Base-by-base conservation (phyloP, 495 filamentous ascomycete species). In the Podospora appendiculata region DNA sequence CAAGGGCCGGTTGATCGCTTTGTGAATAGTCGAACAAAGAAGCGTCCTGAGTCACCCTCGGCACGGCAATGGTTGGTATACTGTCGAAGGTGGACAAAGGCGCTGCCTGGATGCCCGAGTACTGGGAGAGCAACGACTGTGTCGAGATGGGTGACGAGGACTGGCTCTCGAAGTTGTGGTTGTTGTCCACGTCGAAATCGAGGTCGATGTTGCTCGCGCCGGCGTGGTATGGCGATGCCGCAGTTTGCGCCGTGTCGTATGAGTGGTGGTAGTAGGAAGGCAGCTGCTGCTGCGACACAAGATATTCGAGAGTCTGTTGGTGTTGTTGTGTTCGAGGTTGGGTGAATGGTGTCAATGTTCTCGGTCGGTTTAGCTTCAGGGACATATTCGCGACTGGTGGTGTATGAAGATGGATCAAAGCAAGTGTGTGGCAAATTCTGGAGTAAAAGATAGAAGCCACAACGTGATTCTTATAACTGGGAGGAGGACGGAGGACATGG, bases 51-150 rank as follows among this genome's bases (percentile, higher is more conserved):
- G 56, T 53, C 19, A 56, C 60, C 46, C 64, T 59, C 48, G 66
- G 56, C 8, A 50, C 53, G 32, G 64, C 59, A 48, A 64, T 59
- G 45, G 63, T 62, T 13, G 66, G 60, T 25, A 68, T 56, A 57
- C 61, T 70, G 49, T 74, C 69, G 47, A 74, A 59, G 35, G 70
- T 64, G n/a, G 72, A 65, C 54, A 72, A 67, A 63, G 66, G 62
- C 53, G 61, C 58, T 6, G 57, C 43, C 13, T 44, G 53, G 33
- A 56, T 11, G 32, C 52, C 54, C 48, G 65, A 62, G 53, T 50
- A 61, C 14, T 59, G 61, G 10, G 65, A 65, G 16, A 58, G 55
- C 32, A 65, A 25, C 49, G 63, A 66, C 46, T 66, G 59, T 7
- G 63, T 68, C 50, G 63, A 69, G 39, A 60, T 39, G 3, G 66